Base-by-base conservation (phyloP, 768 basidiomycete species). In the Phlegmacium glaucopus region DNA sequence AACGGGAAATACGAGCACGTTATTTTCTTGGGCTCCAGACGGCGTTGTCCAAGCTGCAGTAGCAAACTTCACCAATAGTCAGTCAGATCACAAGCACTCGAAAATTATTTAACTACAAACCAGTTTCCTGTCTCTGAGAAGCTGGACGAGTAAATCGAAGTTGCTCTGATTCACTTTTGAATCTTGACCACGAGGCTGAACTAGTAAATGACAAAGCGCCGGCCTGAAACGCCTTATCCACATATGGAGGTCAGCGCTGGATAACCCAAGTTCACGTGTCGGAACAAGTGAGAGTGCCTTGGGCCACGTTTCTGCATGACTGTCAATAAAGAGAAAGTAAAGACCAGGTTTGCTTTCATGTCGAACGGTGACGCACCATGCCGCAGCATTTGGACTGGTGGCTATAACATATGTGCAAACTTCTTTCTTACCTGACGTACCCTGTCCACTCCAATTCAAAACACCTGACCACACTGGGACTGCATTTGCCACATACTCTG, bases 251-350 rank as follows among this genome's bases (percentile, higher is more conserved):
- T 77, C 74, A 1, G 37, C 4, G 4, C 55, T 28, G 1, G 79
- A 53, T 9, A 77, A 71, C 1, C 71, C 59, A 4, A 66, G 71
- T 35, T 76, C 72, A 35, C 64, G 63, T 17, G 74, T 67, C 6
- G 74, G 64, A 12, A 61, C 63, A 6, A 83, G 60, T 1, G 60
- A 54, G 52, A 85, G 52, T 3, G 56, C 54, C 7, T 52, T 45
- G 1, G 85, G 84, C 84, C 83, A 86, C 0, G 69, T 75, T 2
- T 77, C 69, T 6, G 71, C 51, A 38, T 63, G 77, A 44, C 85
- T 87, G 55, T 9, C 26, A 25, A 26, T 41, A 13, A 35, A 11
- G 34, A 29, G 1, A 37, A 41, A 29, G 18, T 22, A 16, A 41
- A 22, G 28, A 5, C 16, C 27, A 25, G 25, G 34, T 50, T 16